Evolutionary conservation across 495 filamentous ascomycete genomes (phyloP), one percentile per base, ranked within the genome.

Genomic region (Darksidea phi): DNA sequence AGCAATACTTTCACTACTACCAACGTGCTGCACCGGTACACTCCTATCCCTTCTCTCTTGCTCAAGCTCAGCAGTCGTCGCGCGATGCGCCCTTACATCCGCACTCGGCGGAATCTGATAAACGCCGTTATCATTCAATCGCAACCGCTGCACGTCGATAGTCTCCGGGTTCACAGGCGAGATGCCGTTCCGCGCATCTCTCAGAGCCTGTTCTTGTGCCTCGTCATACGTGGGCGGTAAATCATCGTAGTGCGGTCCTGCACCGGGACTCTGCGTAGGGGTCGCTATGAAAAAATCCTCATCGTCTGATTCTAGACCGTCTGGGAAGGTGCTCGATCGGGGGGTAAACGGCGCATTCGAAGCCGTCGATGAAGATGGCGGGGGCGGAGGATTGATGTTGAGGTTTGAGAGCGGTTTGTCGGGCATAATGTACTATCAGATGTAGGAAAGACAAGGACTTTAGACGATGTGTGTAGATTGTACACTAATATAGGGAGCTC

Each of bases 191-290:
- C 53, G 26, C 15, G 61, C 61, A 18, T 65, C 50, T 4, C 54
- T 24, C 13, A 65, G 51, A 6, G 63, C 53, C 37, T 66, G 53
- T 17, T 61, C 52, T 24, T 69, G 67, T 7, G 63, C 67, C 56
- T 69, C 51, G 37, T 69, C 67, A 43, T 69, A 69, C 2, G 57
- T 52, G 8, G 67, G 67, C 15, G 66, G 66, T 1, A 66, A 54
- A 20, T 69, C 67, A 34, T 69, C 67, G 36, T 67, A 64, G 8
- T 58, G 47, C 10, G 64, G 64, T 2, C 63, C 63, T 13, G 23
- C 49, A n/a, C 41, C 54, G 13, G 65, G 65, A 37, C 65, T 67
- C 15, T 42, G 38, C 7, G 47, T 18, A 23, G 65, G 65, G 1
- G 65, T 67, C 2, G 59, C 54, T 11, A 60, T 45, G 41, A 64